phyloP scores from a whole-genome alignment of 2,329 filamentous ascomycete species.

The Dothiorella sarmentorum region DNA sequence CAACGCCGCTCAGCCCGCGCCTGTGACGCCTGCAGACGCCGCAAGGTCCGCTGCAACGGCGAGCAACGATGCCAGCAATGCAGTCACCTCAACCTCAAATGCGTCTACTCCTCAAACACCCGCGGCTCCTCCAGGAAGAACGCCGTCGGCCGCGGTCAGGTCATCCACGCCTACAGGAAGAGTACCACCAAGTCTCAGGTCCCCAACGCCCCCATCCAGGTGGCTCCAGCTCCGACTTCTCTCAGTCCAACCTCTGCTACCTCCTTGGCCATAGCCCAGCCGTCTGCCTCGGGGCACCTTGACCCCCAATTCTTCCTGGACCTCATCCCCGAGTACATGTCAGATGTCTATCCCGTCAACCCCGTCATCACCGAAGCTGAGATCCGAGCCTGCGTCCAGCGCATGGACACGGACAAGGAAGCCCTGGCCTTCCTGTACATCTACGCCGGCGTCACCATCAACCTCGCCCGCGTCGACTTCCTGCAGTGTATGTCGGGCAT shows the following conservation, averaged over 20 bases:
- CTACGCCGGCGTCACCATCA: conserved; percentile 34
- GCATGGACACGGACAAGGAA: conserved; percentile 35
- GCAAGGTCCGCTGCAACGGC: conserved; percentile 72
- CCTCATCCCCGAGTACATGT: conserved; percentile 45
- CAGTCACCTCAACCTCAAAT: conserved; percentile 61
- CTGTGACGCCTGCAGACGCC: conserved; percentile 70
- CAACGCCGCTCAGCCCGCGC: conserved; percentile 43
- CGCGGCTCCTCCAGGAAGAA: conserved; percentile 76
- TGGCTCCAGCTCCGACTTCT: neutral
- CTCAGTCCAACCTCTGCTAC: neutral
- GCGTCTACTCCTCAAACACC: conserved; percentile 71
- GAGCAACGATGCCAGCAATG: conserved; percentile 70
- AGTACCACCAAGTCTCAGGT: conserved; percentile 4
- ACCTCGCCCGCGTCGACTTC: conserved; percentile 13
- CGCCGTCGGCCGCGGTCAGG: conserved; percentile 71
- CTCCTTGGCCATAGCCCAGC: conserved; percentile 47
- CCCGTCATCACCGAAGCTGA: conserved; percentile 45
- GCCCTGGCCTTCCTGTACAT: conserved; percentile 36
- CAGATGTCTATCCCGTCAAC: conserved; percentile 47
- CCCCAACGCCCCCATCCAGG: neutral
- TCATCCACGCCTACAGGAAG: conserved; percentile 66
- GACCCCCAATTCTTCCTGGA: conserved; percentile 37
- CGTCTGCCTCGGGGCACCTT: conserved; percentile 47
- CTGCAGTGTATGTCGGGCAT: conserved; percentile 23
- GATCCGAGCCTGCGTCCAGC: conserved; percentile 30